Evolutionary conservation across 1,139 yeast species (phyloP), one percentile per base, ranked within the genome.

Genomic region (Dujonia santamariae): DNA sequence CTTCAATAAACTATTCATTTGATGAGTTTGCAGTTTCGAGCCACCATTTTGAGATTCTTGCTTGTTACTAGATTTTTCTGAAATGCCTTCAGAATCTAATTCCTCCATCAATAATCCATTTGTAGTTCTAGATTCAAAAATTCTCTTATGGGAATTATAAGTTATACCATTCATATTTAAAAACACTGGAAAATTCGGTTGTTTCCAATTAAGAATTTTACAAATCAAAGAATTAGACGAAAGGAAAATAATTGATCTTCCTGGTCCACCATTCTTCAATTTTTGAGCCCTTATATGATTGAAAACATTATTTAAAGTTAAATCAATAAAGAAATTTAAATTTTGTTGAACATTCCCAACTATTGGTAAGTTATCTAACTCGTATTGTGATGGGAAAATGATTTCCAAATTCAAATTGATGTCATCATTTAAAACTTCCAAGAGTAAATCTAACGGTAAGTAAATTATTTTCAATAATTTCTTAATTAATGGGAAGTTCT

Each of bases 151-250:
- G 38, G 43, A 45, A 42, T 65, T 61, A 53, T 57, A 75, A 22
- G 66, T 65, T 24, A 81, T 65, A 9, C 87, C 86, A 48, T 78
- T 82, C 76, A 90, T 78, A 35, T 81, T 77, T 59, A 85, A 84
- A 46, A 92, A 82, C 1, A 92, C 97, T 0, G 98, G 97, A 60
- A 85, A 92, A 57, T 90, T 92, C 4, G 98, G 98, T 60, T 92
- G 98, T 59, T 92, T 92, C 98, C 98, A 92, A 58, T 92, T 92
- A 47, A 92, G 67, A 32, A 87, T 85, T 14, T 96, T 87, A 59
- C 98, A 92, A 14, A 88, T 86, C 33, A 81, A 76, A 21, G 96
- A 85, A 56, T 88, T 88, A 33, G 87, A 78, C 1, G 97, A 86
- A 13, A 95, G 77, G 57, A 92, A 85, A 6, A 90, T 80, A 23